Evolutionary conservation across 2,329 filamentous ascomycete genomes (phyloP).

Genomic region (Dactylellina drechsleri): DNA sequence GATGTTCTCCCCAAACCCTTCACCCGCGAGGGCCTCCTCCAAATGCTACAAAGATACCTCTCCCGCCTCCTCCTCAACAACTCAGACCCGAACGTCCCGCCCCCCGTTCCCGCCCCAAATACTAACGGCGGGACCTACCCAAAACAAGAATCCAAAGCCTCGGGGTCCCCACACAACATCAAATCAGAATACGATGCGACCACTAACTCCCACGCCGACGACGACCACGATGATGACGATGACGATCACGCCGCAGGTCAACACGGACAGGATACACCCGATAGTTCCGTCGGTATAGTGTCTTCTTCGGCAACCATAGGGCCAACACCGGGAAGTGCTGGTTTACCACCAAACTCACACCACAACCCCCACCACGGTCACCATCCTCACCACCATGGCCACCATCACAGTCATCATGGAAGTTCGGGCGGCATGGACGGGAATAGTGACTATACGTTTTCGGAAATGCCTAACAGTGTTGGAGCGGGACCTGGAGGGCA

Average conservation of each 20-base stretch:
- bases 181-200: constrained; percentile 49
- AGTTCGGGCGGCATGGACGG: constrained; percentile 19
- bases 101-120: background rate
- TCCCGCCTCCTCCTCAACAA: constrained; percentile 66
- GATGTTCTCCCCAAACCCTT: constrained; percentile 97
- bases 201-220: constrained; percentile 32
- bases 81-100: constrained; percentile 60
- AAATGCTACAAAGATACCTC: constrained; percentile 90
- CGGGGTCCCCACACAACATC: constrained; percentile 26
- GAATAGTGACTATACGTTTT: constrained; percentile 40
- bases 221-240: constrained; percentile 33
- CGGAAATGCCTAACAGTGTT: background rate
- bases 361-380: background rate
- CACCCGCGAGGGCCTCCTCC: constrained; percentile 84
- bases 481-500: background rate
- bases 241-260: constrained; percentile 26
- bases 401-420: constrained; percentile 16
- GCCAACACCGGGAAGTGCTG: no score
- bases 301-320: background rate
- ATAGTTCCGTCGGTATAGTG: constrained; percentile 39
- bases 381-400: constrained; percentile 19
- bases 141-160: constrained; percentile 23
- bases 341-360: no score
- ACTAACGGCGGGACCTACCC: background rate
- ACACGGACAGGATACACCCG: constrained; percentile 23